These are phyloP conservation scores for Globisporangium abappressorium DNA, from an alignment of 352 stramenopile species.

Conservation along the genomic window DNA sequence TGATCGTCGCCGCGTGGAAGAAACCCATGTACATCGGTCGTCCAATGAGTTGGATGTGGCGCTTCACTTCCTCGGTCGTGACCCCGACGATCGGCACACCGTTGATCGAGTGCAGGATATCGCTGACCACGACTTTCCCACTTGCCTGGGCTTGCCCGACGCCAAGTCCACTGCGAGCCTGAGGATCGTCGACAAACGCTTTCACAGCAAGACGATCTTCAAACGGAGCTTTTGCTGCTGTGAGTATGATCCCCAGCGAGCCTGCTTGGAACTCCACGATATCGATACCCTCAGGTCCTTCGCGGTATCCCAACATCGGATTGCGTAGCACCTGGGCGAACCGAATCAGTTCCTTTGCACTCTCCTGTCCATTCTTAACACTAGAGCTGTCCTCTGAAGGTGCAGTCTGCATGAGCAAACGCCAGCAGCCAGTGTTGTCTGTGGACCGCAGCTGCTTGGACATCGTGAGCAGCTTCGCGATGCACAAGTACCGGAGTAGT, in stretches of 20 bases:
- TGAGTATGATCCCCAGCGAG: slow-evolving; percentile 71
- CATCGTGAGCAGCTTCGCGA: slow-evolving; percentile 58
- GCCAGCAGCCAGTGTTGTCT: slow-evolving; percentile 70
- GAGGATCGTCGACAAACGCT: slow-evolving; percentile 54
- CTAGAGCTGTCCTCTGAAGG: slow-evolving; percentile 19
- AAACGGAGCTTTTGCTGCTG: slow-evolving; percentile 41
- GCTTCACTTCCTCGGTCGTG: slow-evolving; percentile 79
- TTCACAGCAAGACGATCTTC: slow-evolving; percentile 67
- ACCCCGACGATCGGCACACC: slow-evolving; percentile 63
- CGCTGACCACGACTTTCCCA: slow-evolving; percentile 54
- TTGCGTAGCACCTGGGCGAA: slow-evolving; percentile 62
- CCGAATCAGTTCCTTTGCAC: slow-evolving; percentile 30
- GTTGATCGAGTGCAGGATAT: slow-evolving; percentile 82
- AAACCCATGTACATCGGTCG: slow-evolving; percentile 75
- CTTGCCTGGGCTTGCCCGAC: slow-evolving; percentile 61
- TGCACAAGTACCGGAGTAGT: slow-evolving; percentile 65
- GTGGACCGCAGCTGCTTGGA: slow-evolving; percentile 45
- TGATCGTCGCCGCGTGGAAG: slow-evolving; percentile 31
- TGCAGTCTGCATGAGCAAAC: slow-evolving; percentile 65
- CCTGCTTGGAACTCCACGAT: slow-evolving; percentile 62
- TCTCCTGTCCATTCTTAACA: slow-evolving; percentile 13
- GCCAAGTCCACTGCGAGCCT: slow-evolving; percentile 17
- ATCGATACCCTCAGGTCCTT: slow-evolving; percentile 32
- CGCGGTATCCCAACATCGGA: slow-evolving; percentile 39
- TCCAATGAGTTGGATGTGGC: slow-evolving; percentile 64